Percentiles rank a stretch among this genome's conserved stretches.
Conservation (phyloP, 768 basidiomycete species). For the Tricholomella constricta region DNA sequence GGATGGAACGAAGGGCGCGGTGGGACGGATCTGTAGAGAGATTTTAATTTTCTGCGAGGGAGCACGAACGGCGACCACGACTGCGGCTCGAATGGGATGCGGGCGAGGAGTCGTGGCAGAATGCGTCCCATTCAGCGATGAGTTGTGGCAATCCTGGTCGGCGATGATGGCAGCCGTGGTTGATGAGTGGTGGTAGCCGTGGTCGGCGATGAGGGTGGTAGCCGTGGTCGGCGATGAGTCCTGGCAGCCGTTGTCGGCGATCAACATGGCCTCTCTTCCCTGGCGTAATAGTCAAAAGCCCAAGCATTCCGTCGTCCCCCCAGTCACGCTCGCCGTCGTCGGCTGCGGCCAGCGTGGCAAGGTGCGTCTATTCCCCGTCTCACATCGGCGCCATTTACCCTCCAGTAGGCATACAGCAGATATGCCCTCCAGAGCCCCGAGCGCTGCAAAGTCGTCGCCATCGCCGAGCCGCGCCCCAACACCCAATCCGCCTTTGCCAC, state of each 20-base stretch:
- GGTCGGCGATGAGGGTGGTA: too few species aligned
- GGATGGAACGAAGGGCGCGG: conserved; percentile 47
- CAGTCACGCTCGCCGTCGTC: conserved; percentile 73
- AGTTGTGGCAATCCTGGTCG: too few species aligned
- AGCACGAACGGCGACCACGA: conserved; percentile 28
- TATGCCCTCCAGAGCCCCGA: conserved; percentile 65
- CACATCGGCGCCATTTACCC: neutral
- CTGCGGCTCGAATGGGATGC: conserved; percentile 27
- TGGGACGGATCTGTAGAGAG: conserved; percentile 36
- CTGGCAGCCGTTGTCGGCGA: too few species aligned
- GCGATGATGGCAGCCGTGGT: too few species aligned
- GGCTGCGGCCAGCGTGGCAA: conserved; percentile 85
- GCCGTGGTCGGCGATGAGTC: too few species aligned
- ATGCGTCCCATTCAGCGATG: conserved; percentile 64
- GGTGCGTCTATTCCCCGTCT: conserved; percentile 37
- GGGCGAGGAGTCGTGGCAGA: conserved; percentile 61
- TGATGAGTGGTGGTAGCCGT: too few species aligned
- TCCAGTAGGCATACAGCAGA: conserved; percentile 55
- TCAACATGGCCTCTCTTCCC: neutral
- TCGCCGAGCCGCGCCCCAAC: conserved; percentile 79
- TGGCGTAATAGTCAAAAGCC: too few species aligned
- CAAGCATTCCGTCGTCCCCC: conserved; percentile 12
- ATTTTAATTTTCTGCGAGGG: conserved; percentile 26
- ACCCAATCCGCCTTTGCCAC: conserved; percentile 61
- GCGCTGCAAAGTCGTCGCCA: conserved; percentile 75